These are phyloP conservation scores for Penicillium herquei DNA, from an alignment of 495 filamentous ascomycete species.

Conservation along the genomic window DNA sequence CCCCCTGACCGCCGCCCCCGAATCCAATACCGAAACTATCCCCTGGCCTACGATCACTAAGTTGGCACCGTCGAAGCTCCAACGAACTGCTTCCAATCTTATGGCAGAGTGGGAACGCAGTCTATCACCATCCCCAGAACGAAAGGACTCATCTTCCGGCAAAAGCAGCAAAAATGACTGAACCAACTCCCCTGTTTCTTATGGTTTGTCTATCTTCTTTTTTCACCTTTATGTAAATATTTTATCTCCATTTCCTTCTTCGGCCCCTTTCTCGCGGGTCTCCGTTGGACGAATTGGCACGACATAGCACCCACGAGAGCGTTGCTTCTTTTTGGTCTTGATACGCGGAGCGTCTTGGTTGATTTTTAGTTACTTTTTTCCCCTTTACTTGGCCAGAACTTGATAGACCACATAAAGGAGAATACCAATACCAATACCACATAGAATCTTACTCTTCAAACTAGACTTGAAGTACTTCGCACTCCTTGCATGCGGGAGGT, in stretches of 20 bases:
- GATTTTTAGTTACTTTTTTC: not conserved
- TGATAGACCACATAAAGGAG: too few relatives aligned
- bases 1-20: constrained; percentile 27
- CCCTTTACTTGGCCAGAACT: not conserved
- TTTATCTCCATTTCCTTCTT: constrained; percentile 26
- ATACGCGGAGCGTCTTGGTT: constrained; percentile 7
- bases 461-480: too few relatives aligned
- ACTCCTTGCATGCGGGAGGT: too few relatives aligned
- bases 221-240: constrained; percentile 19
- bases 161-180: constrained; percentile 43
- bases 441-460: too few relatives aligned
- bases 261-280: constrained; percentile 16
- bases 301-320: constrained; percentile 32
- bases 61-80: constrained; percentile 64
- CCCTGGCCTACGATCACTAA: constrained; percentile 66
- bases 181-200: constrained; percentile 2
- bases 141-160: constrained; percentile 23
- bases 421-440: too few relatives aligned
- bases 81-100: constrained; percentile 64
- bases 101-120: constrained; percentile 77
- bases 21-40: constrained; percentile 55
- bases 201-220: constrained; percentile 4
- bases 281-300: constrained; percentile 26
- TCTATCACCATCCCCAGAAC: constrained; percentile 37
- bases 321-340: constrained; percentile 27